These are phyloP conservation scores for Xylariaceae sp. DNA, from an alignment of 2,329 filamentous ascomycete species.

Conservation along the genomic window DNA sequence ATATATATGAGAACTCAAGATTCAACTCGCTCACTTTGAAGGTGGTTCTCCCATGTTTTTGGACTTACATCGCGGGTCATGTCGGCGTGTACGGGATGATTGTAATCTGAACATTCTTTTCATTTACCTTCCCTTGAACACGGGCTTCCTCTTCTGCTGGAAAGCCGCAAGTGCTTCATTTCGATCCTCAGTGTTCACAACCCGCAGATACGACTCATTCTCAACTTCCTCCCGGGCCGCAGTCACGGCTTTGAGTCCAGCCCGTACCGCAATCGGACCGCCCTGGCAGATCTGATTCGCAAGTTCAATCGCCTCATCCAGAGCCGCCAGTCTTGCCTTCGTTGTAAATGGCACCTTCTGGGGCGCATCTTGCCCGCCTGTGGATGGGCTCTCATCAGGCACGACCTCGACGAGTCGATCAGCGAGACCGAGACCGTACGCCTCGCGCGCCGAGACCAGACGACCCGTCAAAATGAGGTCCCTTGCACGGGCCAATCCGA, in stretches of 20 bases:
- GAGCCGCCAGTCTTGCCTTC: slow-evolving; percentile 59
- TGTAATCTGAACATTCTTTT: no score
- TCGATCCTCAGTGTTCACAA: slow-evolving; percentile 79
- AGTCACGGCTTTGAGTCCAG: slow-evolving; percentile 72
- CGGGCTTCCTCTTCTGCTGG: slow-evolving; percentile 55
- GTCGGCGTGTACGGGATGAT: no score
- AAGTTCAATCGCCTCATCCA: slow-evolving; percentile 71
- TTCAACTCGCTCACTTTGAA: background rate
- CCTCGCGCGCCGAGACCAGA: slow-evolving; percentile 75
- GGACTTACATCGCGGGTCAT: no score
- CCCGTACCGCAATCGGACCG: slow-evolving; percentile 75
- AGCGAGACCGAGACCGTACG: slow-evolving; percentile 85
- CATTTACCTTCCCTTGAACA: slow-evolving; percentile 48
- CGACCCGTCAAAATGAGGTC: slow-evolving; percentile 88
- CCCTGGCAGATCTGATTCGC: slow-evolving; percentile 85
- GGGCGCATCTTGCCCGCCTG: slow-evolving; percentile 40
- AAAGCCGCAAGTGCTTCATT: slow-evolving; percentile 87
- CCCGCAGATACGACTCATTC: slow-evolving; percentile 77
- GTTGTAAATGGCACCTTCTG: slow-evolving; percentile 42
- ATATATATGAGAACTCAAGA: background rate
- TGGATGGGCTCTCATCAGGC: slow-evolving; percentile 38
- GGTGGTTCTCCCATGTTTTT: no score
- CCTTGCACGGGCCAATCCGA: slow-evolving; percentile 75
- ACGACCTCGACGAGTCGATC: slow-evolving; percentile 82
- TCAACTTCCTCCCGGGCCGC: slow-evolving; percentile 72